Evolutionary conservation across 768 basidiomycete species (phyloP).

Genomic region (Mycena vulgaris): DNA sequence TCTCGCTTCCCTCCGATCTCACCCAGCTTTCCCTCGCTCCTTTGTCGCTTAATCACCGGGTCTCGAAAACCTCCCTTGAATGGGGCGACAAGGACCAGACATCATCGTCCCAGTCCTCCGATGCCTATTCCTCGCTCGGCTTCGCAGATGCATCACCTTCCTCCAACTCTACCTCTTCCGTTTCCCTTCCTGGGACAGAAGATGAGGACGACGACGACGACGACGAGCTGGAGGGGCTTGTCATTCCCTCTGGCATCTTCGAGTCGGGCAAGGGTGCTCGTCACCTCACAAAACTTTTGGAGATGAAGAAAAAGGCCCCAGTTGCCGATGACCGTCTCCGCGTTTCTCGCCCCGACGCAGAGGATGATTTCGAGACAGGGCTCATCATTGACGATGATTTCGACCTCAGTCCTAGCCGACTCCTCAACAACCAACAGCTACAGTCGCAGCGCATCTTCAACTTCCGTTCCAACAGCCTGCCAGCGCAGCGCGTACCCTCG

Average conservation of each 20-base stretch:
- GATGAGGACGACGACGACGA: slow-evolving; percentile 77
- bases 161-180: slow-evolving; percentile 78
- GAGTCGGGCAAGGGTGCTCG: slow-evolving; percentile 75
- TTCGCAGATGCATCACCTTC: slow-evolving; percentile 81
- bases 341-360: slow-evolving; percentile 72
- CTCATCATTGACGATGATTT: slow-evolving; percentile 88
- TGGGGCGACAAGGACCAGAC: slow-evolving; percentile 91
- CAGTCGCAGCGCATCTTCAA: slow-evolving; percentile 60
- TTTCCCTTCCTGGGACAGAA: slow-evolving; percentile 81
- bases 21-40: slow-evolving; percentile 88
- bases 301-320: slow-evolving; percentile 70
- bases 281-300: slow-evolving; percentile 66
- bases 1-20: slow-evolving; percentile 85
- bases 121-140: slow-evolving; percentile 85
- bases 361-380: slow-evolving; percentile 90
- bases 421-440: slow-evolving; percentile 65
- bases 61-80: slow-evolving; percentile 88
- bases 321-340: slow-evolving; percentile 58
- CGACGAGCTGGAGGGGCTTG: slow-evolving; percentile 84
- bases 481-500: slow-evolving; percentile 63
- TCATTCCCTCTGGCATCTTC: slow-evolving; percentile 83
- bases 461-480: slow-evolving; percentile 71
- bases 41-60: slow-evolving; percentile 79
- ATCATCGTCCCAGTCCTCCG: slow-evolving; percentile 89
- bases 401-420: slow-evolving; percentile 85